A percentile compares a stretch with the other conserved stretches of the same genome.
These are phyloP conservation scores for Pseudognaphalium luteoalbum DNA, from an alignment of 129 eudicot genomes.

Conservation along the genomic window DNA sequence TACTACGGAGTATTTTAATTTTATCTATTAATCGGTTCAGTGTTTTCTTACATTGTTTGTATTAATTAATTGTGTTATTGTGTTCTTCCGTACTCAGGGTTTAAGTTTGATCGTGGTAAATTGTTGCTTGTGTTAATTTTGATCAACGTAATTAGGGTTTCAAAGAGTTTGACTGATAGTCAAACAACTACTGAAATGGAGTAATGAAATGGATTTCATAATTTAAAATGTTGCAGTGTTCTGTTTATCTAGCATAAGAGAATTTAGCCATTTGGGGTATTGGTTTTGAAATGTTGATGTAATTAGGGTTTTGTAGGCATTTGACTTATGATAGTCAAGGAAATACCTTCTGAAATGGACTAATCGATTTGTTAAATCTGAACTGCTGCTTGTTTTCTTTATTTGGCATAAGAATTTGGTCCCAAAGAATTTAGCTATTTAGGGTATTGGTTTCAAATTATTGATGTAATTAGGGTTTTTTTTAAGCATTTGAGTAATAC, in stretches of 20 bases:
- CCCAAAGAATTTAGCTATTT: not conserved
- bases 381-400: not conserved
- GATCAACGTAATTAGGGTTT: constrained; percentile 22
- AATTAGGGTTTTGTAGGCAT: constrained; percentile 1
- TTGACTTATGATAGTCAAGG: constrained; percentile 14
- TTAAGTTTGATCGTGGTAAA: not conserved
- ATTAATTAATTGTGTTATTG: not conserved
- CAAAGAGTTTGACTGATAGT: constrained; percentile 20
- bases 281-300: not conserved
- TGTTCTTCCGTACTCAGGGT: not conserved
- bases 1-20: not conserved
- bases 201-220: not conserved
- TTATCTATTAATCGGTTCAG: not conserved
- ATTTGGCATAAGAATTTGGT: not conserved
- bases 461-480: not conserved
- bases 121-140: not conserved
- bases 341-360: not conserved
- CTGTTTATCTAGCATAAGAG: not conserved
- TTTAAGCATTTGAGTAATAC: not conserved
- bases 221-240: not conserved
- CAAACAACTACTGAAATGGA: not conserved
- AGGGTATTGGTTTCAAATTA: not conserved
- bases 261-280: not conserved
- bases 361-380: not conserved
- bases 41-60: not conserved